Conservation (phyloP, 208 protist genomes). For the Acanthamoeba royreba region DNA sequence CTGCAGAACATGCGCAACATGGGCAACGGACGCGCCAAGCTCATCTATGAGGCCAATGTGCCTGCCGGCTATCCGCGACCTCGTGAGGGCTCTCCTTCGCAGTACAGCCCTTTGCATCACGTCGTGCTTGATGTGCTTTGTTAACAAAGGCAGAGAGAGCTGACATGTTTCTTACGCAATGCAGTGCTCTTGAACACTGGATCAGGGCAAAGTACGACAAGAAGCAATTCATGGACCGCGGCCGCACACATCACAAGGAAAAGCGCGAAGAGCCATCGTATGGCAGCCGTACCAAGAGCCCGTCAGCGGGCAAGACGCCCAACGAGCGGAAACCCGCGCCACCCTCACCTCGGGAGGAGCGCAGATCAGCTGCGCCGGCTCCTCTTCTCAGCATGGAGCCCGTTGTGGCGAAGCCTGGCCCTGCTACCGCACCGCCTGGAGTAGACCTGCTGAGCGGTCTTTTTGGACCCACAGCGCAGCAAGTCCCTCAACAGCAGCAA, state of each 20-base stretch:
- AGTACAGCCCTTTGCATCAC: neutral
- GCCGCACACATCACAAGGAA: neutral
- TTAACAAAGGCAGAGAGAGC: neutral
- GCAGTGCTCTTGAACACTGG: neutral
- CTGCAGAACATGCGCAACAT: conserved; percentile 7
- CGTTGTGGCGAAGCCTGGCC: too few relatives aligned
- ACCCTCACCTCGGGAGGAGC: too few relatives aligned
- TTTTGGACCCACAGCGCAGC: too few relatives aligned
- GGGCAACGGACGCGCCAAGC: conserved; percentile 12
- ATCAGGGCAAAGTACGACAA: conserved; percentile 36
- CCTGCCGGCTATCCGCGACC: neutral
- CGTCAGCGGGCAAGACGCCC: too few relatives aligned
- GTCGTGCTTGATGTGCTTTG: neutral
- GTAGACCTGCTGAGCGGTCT: too few relatives aligned
- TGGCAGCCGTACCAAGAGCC: too few relatives aligned
- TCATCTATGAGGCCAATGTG: neutral
- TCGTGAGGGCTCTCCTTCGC: neutral
- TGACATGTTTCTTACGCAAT: neutral
- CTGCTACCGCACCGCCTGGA: too few relatives aligned
- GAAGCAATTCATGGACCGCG: conserved; percentile 27
- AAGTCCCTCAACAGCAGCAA: too few relatives aligned
- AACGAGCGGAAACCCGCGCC: too few relatives aligned
- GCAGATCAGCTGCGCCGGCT: too few relatives aligned
- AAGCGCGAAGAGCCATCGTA: neutral
- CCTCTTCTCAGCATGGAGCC: too few relatives aligned